These are phyloP conservation scores for Tetracentron sinense DNA, from an alignment of 164 flowering plant species.

Conservation along the genomic window DNA sequence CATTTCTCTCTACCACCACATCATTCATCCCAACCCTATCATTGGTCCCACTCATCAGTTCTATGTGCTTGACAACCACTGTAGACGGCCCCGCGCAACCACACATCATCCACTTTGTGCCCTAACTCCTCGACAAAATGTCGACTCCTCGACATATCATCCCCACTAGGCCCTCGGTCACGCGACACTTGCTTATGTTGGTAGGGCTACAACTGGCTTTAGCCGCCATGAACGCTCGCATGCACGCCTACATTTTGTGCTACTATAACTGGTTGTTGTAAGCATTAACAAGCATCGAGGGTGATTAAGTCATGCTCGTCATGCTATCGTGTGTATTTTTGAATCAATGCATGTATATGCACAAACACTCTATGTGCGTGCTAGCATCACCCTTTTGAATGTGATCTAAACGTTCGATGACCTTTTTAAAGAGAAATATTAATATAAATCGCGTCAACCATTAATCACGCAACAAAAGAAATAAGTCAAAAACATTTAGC, in stretches of 20 bases:
- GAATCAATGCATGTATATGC: too few relatives aligned
- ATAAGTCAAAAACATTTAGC: too few relatives aligned
- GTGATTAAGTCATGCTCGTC: slow-evolving; percentile 59
- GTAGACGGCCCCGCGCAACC: background rate
- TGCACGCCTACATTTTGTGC: slow-evolving; percentile 33
- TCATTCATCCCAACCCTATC: slow-evolving; percentile 16
- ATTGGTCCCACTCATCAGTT: slow-evolving; percentile 29
- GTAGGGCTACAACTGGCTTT: slow-evolving; percentile 18
- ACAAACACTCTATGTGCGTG: too few relatives aligned
- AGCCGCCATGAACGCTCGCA: slow-evolving; percentile 48
- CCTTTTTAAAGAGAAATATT: too few relatives aligned
- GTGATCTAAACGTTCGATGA: too few relatives aligned
- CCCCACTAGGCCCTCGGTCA: slow-evolving; percentile 24
- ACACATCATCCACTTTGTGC: slow-evolving; percentile 36
- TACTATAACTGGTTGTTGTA: too few relatives aligned
- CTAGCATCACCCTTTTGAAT: too few relatives aligned
- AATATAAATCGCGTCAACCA: too few relatives aligned
- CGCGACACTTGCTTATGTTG: slow-evolving; percentile 22
- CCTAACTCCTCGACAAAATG: slow-evolving; percentile 38
- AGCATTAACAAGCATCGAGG: slow-evolving; percentile 17
- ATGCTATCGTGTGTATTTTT: too few relatives aligned
- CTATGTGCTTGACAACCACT: slow-evolving; percentile 1
- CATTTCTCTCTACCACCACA: background rate
- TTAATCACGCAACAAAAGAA: too few relatives aligned
- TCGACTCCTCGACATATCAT: slow-evolving; percentile 23